Base-by-base conservation (phyloP, 202 grass and related monocot genomes). In the Musa balbisiana region DNA sequence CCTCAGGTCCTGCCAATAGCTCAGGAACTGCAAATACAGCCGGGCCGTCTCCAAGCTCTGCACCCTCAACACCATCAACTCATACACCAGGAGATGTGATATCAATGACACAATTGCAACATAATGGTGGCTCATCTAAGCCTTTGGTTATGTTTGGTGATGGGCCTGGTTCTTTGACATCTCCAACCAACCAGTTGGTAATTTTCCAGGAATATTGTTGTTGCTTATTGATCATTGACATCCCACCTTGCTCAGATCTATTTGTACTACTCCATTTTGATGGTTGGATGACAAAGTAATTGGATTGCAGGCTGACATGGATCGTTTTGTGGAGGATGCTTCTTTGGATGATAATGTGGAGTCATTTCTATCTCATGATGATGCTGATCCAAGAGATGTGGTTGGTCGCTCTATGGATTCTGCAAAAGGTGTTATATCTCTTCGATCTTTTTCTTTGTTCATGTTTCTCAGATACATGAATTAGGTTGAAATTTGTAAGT, bases 301-400 rank as follows among this genome's bases (percentile, higher is more conserved):
- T 89, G 71, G 62, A 81, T 95, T 90, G 20, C 81, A 99, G 96
- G 89, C 82, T 95, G 96, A 92, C 72, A 80, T 99, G 67, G 96
- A 97, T 74, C 90, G 83, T 67, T 93, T 97, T 84, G 80, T 97
- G 74, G 93, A 97, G 76, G 93, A 99, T 82, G 95, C 87, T 15
- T 82, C 92, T 53, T 87, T 99, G 78, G 95, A 99, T 83, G 96
- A 99, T 77, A 99, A 99, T 76, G 91, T 99, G 27, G 96, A 99
- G 83, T 99, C 96, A 71, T 99, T 99, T 88, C 80, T 99, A 89
- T 95, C 96, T 64, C 96, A 92, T 74, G 91, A 99, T 90, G 91
- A 99, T 56, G 84, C 88, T 64, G 96, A 99, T 86, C 89, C 91
- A 63, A 99, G 96, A 78, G 96, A 99, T 62, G 73, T 73, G 23